Evolutionary conservation across 208 protist genomes (phyloP).

Genomic region (Zelonia costaricensis): DNA sequence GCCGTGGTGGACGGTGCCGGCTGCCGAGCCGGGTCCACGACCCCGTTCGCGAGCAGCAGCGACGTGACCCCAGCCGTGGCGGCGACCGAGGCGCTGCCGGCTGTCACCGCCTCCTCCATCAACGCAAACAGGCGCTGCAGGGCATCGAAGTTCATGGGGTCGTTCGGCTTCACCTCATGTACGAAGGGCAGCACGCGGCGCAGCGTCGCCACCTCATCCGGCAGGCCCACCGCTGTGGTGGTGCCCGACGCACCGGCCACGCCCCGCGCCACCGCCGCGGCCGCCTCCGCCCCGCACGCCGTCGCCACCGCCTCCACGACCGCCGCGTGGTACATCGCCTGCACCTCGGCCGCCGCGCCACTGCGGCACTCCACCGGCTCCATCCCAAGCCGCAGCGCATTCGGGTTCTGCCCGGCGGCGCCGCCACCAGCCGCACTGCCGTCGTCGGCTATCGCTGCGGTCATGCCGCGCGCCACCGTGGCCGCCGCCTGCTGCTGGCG

Average conservation of each 20-base stretch:
- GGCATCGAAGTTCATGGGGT: constrained; percentile 63
- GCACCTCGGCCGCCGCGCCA: constrained; percentile 4
- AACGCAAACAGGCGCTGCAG: constrained; percentile 48
- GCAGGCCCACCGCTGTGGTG: constrained; percentile 50
- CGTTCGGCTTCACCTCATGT: constrained; percentile 50
- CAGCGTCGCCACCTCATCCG: constrained; percentile 42
- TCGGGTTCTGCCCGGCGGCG: background rate
- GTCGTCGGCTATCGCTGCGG: constrained; percentile 1
- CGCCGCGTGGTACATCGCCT: constrained; percentile 6
- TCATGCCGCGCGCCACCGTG: constrained; percentile 3
- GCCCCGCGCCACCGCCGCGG: constrained; percentile 12
- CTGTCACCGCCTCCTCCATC: constrained; percentile 29
- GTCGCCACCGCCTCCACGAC: constrained; percentile 13
- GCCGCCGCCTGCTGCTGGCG: constrained; percentile 16
- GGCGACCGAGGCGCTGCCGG: background rate
- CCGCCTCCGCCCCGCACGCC: background rate
- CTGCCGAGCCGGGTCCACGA: constrained; percentile 43
- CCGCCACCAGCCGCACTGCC: background rate
- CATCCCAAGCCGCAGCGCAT: constrained; percentile 13
- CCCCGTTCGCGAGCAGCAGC: constrained; percentile 42
- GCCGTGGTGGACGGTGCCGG: constrained; percentile 35
- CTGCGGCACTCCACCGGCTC: constrained; percentile 19
- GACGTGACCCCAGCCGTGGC: constrained; percentile 7
- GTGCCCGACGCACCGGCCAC: constrained; percentile 24
- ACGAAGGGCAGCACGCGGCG: constrained; percentile 40